Percentiles rank a stretch among this genome's conserved stretches.
Conservation (phyloP, 2,329 filamentous ascomycete genomes). For the Huntiella bhutanensis region DNA sequence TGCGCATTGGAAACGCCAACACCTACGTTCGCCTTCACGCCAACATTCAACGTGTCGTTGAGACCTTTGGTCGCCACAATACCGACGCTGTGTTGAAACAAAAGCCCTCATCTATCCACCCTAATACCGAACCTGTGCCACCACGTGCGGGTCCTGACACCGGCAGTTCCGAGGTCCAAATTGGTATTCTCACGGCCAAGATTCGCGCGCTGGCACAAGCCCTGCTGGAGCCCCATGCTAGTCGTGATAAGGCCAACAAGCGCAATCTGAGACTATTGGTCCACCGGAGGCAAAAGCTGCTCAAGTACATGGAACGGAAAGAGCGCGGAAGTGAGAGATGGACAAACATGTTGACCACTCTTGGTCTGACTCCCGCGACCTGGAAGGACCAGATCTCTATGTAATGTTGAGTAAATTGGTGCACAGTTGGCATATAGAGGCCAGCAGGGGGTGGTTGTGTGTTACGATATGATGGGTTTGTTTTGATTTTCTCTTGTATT, state of each 20-base stretch:
- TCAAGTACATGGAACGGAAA: slow-evolving; percentile 72
- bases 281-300: slow-evolving; percentile 72
- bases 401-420: slow-evolving; percentile 21
- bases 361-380: slow-evolving; percentile 72
- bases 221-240: slow-evolving; percentile 45
- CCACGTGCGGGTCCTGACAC: slow-evolving; percentile 73
- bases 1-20: slow-evolving; percentile 56
- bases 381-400: slow-evolving; percentile 80
- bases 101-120: slow-evolving; percentile 31
- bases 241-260: slow-evolving; percentile 89
- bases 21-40: slow-evolving; percentile 60
- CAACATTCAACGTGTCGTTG: slow-evolving; percentile 69
- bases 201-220: slow-evolving; percentile 64
- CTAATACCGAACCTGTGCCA: slow-evolving; percentile 23
- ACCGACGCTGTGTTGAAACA: slow-evolving; percentile 55
- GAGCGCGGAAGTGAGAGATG: slow-evolving; percentile 83
- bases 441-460: background rate
- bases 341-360: slow-evolving; percentile 63
- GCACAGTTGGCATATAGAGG: background rate
- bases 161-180: slow-evolving; percentile 92
- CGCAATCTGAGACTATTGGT: slow-evolving; percentile 70
- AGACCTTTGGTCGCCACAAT: slow-evolving; percentile 76
- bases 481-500: slow-evolving; percentile 7
- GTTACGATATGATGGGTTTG: slow-evolving; percentile 3
- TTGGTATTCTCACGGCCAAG: slow-evolving; percentile 85